Evolutionary conservation across 495 filamentous ascomycete species (phyloP).

Genomic region (Podospora didyma): DNA sequence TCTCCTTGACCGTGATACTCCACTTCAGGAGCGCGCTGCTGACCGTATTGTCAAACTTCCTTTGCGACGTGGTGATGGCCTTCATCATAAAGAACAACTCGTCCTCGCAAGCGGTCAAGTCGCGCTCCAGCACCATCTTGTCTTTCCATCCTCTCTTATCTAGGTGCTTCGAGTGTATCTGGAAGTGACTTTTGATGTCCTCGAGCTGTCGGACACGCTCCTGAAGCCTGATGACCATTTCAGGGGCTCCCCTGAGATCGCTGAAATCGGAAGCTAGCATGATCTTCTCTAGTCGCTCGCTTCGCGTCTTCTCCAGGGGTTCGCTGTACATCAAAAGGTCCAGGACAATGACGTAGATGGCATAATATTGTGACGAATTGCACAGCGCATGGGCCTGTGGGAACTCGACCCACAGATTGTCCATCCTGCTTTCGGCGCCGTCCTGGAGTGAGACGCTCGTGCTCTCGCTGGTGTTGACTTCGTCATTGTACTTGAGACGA

Average conservation of each 20-base stretch:
- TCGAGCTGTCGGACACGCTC: slow-evolving; percentile 89
- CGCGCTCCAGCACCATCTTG: slow-evolving; percentile 76
- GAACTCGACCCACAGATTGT: slow-evolving; percentile 95
- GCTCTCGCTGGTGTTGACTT: slow-evolving; percentile 63
- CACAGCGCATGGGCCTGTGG: slow-evolving; percentile 87
- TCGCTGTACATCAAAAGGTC: slow-evolving; percentile 94
- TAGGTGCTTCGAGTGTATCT: slow-evolving; percentile 81
- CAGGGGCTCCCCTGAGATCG: slow-evolving; percentile 86
- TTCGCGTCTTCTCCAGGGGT: slow-evolving; percentile 90
- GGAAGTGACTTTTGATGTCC: slow-evolving; percentile 95
- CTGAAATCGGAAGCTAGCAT: slow-evolving; percentile 99
- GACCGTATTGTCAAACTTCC: slow-evolving; percentile 72
- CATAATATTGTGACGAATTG: slow-evolving; percentile 94
- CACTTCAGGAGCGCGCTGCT: slow-evolving; percentile 78
- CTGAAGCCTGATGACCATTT: slow-evolving; percentile 89
- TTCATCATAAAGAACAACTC: slow-evolving; percentile 99
- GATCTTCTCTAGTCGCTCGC: slow-evolving; percentile 91
- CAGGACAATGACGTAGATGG: slow-evolving; percentile 93
- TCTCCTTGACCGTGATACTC: slow-evolving; percentile 85
- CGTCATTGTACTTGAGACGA: slow-evolving; percentile 94
- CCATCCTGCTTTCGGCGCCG: slow-evolving; percentile 73
- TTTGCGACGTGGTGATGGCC: slow-evolving; percentile 92
- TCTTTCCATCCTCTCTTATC: slow-evolving; percentile 92
- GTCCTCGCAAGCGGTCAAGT: slow-evolving; percentile 86
- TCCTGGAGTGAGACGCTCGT: slow-evolving; percentile 36